Percentiles rank a stretch among this genome's conserved stretches.
Conservation (phyloP, 306 rosid species). For the Mimosa pudica region DNA sequence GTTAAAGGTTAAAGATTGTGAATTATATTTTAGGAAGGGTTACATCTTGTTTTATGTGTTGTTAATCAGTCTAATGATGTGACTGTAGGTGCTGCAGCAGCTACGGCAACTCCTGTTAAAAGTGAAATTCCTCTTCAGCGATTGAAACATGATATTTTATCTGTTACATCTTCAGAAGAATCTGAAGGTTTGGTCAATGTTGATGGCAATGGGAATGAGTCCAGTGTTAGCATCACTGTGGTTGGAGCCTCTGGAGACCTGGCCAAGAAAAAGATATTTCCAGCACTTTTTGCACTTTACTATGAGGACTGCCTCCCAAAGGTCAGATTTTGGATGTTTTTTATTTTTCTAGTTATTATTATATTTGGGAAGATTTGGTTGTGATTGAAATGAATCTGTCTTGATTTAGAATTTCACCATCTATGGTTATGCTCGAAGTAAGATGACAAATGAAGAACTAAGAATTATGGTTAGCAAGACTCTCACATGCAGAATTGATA, state of each 20-base stretch:
- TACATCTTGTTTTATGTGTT: not conserved
- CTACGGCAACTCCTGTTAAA: slow-evolving; percentile 47
- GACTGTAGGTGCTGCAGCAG: slow-evolving; percentile 51
- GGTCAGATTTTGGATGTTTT: slow-evolving; percentile 41
- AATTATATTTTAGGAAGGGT: not conserved
- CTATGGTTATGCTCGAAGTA: slow-evolving; percentile 87
- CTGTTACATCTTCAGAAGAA: slow-evolving; percentile 42
- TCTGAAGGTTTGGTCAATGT: slow-evolving; percentile 30
- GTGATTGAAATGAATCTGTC: slow-evolving; percentile 16
- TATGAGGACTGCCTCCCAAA: slow-evolving; percentile 87
- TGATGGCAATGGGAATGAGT: slow-evolving; percentile 45
- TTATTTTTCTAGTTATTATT: not conserved
- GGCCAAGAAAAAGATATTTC: slow-evolving; percentile 94
- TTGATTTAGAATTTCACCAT: slow-evolving; percentile 72
- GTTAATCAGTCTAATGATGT: slow-evolving; percentile 6
- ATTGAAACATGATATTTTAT: slow-evolving; percentile 46
- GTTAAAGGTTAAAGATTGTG: not conserved
- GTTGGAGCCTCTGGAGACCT: slow-evolving; percentile 98
- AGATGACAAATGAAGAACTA: slow-evolving; percentile 87
- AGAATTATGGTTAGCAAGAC: slow-evolving; percentile 91
- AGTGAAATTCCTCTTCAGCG: slow-evolving; percentile 44
- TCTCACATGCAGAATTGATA: slow-evolving; percentile 88
- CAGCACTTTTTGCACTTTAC: slow-evolving; percentile 89
- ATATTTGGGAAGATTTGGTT: slow-evolving; percentile 27
- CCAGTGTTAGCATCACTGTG: slow-evolving; percentile 76